These are phyloP conservation scores for Verticillium klebahnii DNA, from an alignment of 2,329 filamentous ascomycete genomes.

Conservation along the genomic window DNA sequence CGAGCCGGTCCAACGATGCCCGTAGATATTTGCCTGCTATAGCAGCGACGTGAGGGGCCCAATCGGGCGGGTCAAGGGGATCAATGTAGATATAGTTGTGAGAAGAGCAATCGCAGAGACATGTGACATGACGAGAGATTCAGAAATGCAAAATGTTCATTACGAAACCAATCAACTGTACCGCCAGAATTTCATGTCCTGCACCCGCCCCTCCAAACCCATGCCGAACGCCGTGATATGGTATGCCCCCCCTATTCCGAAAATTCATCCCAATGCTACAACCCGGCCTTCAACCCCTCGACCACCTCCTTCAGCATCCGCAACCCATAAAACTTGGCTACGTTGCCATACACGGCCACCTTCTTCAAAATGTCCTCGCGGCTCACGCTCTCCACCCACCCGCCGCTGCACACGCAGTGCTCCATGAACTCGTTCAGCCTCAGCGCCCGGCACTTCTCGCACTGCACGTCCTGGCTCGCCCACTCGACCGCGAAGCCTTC, in stretches of 20 bases:
- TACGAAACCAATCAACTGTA: neutral
- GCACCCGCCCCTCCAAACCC: neutral
- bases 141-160: neutral
- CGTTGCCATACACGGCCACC: conserved; percentile 66
- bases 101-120: neutral
- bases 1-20: neutral
- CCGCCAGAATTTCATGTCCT: neutral
- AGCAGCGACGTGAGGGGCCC: neutral
- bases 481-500: conserved; percentile 74
- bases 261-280: conserved; percentile 23
- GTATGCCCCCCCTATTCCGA: neutral
- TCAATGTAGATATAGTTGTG: neutral
- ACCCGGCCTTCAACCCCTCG: conserved; percentile 49
- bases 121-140: neutral
- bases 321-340: conserved; percentile 74
- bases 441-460: conserved; percentile 64
- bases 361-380: conserved; percentile 59
- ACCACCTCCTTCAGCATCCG: conserved; percentile 77
- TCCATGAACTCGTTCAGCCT: conserved; percentile 93
- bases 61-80: neutral
- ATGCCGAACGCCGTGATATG: neutral
- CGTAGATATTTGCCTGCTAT: neutral
- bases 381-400: conserved; percentile 71
- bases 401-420: conserved; percentile 88
- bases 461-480: conserved; percentile 87